A percentile compares a stretch with the other conserved stretches of the same genome.
phyloP scores from a whole-genome alignment of 192 early-diverging fungal genomes.

The Entophlyctis luteolus region DNA sequence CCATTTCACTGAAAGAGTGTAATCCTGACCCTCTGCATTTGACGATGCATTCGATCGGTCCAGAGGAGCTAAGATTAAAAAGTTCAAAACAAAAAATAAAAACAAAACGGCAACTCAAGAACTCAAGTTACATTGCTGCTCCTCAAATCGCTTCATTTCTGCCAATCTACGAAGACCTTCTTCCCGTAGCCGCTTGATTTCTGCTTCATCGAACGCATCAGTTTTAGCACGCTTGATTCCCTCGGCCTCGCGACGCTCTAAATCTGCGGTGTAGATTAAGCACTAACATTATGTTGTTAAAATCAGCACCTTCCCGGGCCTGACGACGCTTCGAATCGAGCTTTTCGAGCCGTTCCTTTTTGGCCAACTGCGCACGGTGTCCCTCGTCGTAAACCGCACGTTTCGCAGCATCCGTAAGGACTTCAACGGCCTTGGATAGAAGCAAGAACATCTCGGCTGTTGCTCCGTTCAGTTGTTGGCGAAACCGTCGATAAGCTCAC shows the following conservation, averaged over 20 bases:
- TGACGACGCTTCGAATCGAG: slow-evolving; percentile 21
- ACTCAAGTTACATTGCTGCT: slow-evolving; percentile 37
- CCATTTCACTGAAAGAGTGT: slow-evolving; percentile 13
- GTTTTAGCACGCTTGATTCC: slow-evolving; percentile 21
- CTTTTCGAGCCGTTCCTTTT: slow-evolving; percentile 22
- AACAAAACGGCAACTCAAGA: neutral
- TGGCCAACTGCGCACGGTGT: slow-evolving; percentile 28
- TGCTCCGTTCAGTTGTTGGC: no score
- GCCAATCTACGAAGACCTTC: slow-evolving; percentile 31
- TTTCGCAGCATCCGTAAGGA: slow-evolving; percentile 77
- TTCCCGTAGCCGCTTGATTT: slow-evolving; percentile 22
- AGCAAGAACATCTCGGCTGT: slow-evolving; percentile 83
- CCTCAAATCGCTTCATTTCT: slow-evolving; percentile 35
- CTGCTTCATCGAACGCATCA: slow-evolving; percentile 14
- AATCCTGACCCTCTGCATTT: neutral
- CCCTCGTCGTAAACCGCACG: slow-evolving; percentile 71
- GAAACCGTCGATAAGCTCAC: neutral
- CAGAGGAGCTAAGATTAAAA: neutral
- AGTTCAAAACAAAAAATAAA: neutral
- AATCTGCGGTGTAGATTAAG: neutral
- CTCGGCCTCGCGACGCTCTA: slow-evolving; percentile 21
- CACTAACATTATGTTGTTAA: neutral
- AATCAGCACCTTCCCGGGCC: slow-evolving; percentile 6
- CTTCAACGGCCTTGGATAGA: slow-evolving; percentile 85
- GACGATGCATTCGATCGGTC: neutral